Evolutionary conservation across 129 eudicot species (phyloP), one percentile per base, ranked within the genome.

Genomic region (Logfia minima): DNA sequence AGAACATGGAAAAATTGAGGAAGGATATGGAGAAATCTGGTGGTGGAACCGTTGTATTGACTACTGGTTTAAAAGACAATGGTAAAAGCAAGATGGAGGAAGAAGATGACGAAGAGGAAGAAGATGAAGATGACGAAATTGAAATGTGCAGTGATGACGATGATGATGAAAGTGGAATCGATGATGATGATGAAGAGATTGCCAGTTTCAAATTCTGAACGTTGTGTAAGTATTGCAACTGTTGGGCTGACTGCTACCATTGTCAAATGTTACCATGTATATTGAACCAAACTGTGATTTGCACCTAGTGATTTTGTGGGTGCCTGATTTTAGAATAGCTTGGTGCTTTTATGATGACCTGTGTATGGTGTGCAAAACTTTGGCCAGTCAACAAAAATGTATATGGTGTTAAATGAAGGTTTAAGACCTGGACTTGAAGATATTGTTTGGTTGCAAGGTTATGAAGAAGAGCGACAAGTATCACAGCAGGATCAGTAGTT

Each of bases 1-100:
- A 89, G 39, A 91, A 83, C 89, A 91, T 94, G 96, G 97, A 94
- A 10, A 94, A 87, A 83, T 87, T 94, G 71, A 87, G 97, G 90
- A 91, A 84, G 75, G 99, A 94, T 66, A 89, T 94, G 96, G 97
- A 89, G 89, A 85, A 77, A 73, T 86, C 96, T 2, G 80, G 85
- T n/a, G 97, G 96, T 35, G 99, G 88, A 66, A 87, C 92, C 8
- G 92, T 91, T 74, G 97, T 92, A 0, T 75, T 91, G 84, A 86
- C 83, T 85, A 94, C 98, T 2, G 97, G 96, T 77, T 85, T 89
- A 80, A 93, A 93, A 85, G 51, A 43, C 51, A 43, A 43, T 43
- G 51, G 51, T 11, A 43, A 43, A 43, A 43, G 16, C 51, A 43
- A 43, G 16, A 43, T 43, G 51, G 51, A 43, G 16, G 51, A 43